Evolutionary conservation across 345 rosid genomes (phyloP).

Genomic region (Sapria himalayana): DNA sequence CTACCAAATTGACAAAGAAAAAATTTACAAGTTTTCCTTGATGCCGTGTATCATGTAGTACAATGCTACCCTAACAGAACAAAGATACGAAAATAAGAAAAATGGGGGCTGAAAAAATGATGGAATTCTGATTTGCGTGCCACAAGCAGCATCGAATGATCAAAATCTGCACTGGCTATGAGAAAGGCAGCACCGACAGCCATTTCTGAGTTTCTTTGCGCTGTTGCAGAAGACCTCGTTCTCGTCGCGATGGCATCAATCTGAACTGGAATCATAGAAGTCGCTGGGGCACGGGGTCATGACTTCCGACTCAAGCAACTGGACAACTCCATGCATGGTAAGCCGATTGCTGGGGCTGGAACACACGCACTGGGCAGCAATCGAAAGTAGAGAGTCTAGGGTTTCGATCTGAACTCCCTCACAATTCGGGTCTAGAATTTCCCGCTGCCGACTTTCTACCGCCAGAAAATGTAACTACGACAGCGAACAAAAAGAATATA

Average conservation of each 20-base stretch:
- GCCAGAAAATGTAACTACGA: constrained; percentile 72
- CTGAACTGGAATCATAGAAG: constrained; percentile 80
- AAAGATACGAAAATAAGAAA: no score
- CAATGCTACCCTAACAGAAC: no score
- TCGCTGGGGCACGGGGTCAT: constrained; percentile 99
- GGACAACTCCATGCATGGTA: constrained; percentile 91
- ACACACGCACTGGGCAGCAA: constrained; percentile 69
- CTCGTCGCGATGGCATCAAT: constrained; percentile 17
- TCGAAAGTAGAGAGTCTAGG: constrained; percentile 62
- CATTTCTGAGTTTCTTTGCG: no score
- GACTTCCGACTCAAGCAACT: constrained; percentile 80
- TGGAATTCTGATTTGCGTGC: no score
- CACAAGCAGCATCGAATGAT: no score
- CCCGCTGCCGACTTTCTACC: constrained; percentile 46
- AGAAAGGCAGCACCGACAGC: no score
- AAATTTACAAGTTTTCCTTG: no score
- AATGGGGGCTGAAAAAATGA: no score
- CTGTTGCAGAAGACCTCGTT: no score
- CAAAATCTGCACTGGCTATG: no score
- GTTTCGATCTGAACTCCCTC: constrained; percentile 60
- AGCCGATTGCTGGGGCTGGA: constrained; percentile 75
- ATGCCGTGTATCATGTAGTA: no score
- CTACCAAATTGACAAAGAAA: no score
- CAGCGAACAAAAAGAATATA: constrained; percentile 1
- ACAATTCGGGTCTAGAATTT: constrained; percentile 48